Percentiles rank a stretch among this genome's conserved stretches.
Evolutionary conservation across 768 basidiomycete genomes (phyloP).

Genomic region (Termitomyces eurrhizus): DNA sequence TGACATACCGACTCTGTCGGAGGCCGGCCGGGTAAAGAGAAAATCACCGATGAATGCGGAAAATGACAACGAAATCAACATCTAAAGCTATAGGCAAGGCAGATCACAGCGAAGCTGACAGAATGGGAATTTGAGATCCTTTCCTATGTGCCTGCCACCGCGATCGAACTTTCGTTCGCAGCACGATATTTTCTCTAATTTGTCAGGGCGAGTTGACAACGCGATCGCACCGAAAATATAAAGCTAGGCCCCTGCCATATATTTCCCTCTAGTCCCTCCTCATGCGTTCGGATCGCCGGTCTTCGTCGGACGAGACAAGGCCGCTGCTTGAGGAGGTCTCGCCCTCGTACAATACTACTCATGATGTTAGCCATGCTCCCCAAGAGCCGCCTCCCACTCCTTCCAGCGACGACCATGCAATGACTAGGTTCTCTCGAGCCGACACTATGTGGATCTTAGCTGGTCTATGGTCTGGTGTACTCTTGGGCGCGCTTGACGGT

Average conservation of each 20-base stretch:
- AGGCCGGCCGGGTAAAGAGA: slow-evolving; percentile 29
- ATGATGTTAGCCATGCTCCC: slow-evolving; percentile 32
- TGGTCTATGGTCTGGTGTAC: slow-evolving; percentile 79
- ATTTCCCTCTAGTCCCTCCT: slow-evolving; percentile 26
- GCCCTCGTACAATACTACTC: slow-evolving; percentile 43
- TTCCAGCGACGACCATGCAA: slow-evolving; percentile 24
- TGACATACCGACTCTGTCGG: slow-evolving; percentile 27
- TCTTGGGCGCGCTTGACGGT: slow-evolving; percentile 86
- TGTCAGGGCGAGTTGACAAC: slow-evolving; percentile 31
- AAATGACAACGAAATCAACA: slow-evolving; percentile 33
- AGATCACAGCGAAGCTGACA: not conserved
- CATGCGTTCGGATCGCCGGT: slow-evolving; percentile 43
- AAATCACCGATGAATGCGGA: slow-evolving; percentile 40
- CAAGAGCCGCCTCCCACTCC: slow-evolving; percentile 20
- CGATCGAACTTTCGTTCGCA: slow-evolving; percentile 20
- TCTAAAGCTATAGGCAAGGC: not conserved
- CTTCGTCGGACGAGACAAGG: slow-evolving; percentile 47
- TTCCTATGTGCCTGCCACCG: slow-evolving; percentile 26
- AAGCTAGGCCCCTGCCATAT: slow-evolving; percentile 18
- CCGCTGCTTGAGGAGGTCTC: slow-evolving; percentile 52
- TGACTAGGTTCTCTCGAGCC: slow-evolving; percentile 45
- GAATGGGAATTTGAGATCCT: slow-evolving; percentile 30
- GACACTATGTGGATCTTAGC: slow-evolving; percentile 70
- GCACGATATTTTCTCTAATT: slow-evolving; percentile 26
- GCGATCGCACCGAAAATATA: slow-evolving; percentile 23